A percentile compares a stretch with the other conserved stretches of the same genome.
phyloP scores from a whole-genome alignment of 2,329 filamentous ascomycete species.

The Talaromyces atroroseus region DNA sequence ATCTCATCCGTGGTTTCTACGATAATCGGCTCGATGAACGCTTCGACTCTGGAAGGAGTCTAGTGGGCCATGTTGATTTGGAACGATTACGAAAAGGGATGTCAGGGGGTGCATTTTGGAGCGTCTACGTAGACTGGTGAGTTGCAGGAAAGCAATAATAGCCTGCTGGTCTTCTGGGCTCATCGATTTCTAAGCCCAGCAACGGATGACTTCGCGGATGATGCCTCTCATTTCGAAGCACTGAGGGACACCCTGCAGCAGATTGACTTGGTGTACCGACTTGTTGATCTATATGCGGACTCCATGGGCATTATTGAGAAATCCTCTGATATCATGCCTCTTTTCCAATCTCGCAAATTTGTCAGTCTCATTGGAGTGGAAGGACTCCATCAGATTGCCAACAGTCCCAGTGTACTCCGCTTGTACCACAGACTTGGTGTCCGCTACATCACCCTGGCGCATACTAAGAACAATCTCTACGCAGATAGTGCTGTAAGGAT shows the following conservation, averaged over 20 bases:
- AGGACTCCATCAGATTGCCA: neutral
- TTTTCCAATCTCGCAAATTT: neutral
- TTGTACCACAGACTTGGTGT: too few relatives aligned
- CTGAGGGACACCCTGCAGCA: neutral
- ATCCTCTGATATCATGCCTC: neutral
- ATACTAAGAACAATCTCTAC: too few relatives aligned
- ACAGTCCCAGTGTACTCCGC: too few relatives aligned
- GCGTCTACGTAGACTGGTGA: neutral
- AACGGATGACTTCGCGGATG: too few relatives aligned
- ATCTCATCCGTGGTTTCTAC: neutral
- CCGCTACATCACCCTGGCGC: too few relatives aligned
- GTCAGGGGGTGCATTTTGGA: neutral
- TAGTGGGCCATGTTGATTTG: neutral
- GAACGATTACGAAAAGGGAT: neutral
- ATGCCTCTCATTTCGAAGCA: too few relatives aligned
- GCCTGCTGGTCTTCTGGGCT: too few relatives aligned
- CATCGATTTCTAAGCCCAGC: too few relatives aligned
- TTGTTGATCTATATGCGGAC: neutral
- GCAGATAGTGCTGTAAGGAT: too few relatives aligned
- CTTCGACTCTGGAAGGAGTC: neutral
- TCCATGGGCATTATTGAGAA: neutral
- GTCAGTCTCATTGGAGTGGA: neutral
- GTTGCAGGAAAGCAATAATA: too few relatives aligned
- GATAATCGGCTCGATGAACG: neutral
- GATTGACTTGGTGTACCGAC: neutral